phyloP scores from a whole-genome alignment of 768 basidiomycete genomes.

The Collybia nuda region DNA sequence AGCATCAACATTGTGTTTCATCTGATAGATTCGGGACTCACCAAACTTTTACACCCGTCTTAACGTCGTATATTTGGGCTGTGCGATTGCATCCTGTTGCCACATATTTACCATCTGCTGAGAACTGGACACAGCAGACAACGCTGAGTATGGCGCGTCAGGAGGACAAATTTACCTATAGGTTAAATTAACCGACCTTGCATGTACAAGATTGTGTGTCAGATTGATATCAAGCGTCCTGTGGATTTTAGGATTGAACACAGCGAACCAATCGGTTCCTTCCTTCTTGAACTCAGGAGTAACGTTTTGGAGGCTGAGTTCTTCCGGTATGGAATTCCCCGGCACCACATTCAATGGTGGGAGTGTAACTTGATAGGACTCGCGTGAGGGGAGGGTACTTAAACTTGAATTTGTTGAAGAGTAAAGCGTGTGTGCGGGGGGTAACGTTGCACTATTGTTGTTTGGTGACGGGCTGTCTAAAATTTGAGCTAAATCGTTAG shows the following conservation, averaged over 20 bases:
- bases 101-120: constrained; percentile 86
- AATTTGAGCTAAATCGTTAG: constrained; percentile 5
- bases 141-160: constrained; percentile 29
- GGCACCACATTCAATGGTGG: constrained; percentile 15
- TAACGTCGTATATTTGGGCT: constrained; percentile 93
- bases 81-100: constrained; percentile 98
- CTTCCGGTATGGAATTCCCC: constrained; percentile 42
- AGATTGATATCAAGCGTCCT: constrained; percentile 74
- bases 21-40: constrained; percentile 30
- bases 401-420: neutral
- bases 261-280: constrained; percentile 85
- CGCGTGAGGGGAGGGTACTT: constrained; percentile 6
- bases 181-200: constrained; percentile 53
- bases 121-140: constrained; percentile 92
- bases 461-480: constrained; percentile 31
- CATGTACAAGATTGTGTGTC: constrained; percentile 83
- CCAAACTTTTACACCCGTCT: constrained; percentile 85
- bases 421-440: constrained; percentile 25
- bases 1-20: too few relatives aligned
- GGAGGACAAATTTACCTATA: neutral
- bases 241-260: constrained; percentile 82
- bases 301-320: constrained; percentile 32
- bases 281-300: constrained; percentile 65
- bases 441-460: constrained; percentile 26
- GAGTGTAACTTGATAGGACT: constrained; percentile 15